phyloP scores from a whole-genome alignment of 495 filamentous ascomycete genomes.

The Polyplosphaeria fusca region DNA sequence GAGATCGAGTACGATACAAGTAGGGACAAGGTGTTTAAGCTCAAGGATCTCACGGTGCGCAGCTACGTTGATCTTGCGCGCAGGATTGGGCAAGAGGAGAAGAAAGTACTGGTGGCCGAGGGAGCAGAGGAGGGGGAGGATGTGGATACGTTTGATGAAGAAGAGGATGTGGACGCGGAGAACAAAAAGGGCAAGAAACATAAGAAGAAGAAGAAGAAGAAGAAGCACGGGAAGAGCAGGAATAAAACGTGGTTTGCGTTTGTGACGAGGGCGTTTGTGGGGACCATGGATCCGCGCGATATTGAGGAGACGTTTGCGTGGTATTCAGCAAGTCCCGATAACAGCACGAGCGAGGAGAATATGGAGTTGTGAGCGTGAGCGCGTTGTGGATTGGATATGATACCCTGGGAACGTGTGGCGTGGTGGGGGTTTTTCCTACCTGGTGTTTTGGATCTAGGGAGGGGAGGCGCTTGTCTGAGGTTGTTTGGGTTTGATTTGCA shows the following conservation, averaged over 20 bases:
- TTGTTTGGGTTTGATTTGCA: background rate
- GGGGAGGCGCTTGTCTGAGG: background rate
- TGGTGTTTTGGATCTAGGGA: too few relatives aligned
- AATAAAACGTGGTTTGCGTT: slow-evolving; percentile 71
- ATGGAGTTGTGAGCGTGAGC: slow-evolving; percentile 17
- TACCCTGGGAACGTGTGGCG: background rate
- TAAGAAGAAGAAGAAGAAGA: slow-evolving; percentile 44
- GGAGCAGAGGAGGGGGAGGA: slow-evolving; percentile 28
- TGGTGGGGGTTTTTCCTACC: background rate
- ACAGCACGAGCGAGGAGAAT: background rate
- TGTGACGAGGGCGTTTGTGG: slow-evolving; percentile 73
- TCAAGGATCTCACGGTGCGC: slow-evolving; percentile 81
- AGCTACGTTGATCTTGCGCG: slow-evolving; percentile 75
- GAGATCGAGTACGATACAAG: slow-evolving; percentile 84
- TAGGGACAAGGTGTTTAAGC: slow-evolving; percentile 66
- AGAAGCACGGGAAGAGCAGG: slow-evolving; percentile 46
- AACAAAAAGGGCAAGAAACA: slow-evolving; percentile 44
- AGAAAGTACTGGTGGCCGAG: slow-evolving; percentile 21
- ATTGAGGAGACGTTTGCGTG: slow-evolving; percentile 40
- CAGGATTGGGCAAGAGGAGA: slow-evolving; percentile 57
- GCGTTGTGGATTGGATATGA: background rate
- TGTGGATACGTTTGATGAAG: slow-evolving; percentile 18
- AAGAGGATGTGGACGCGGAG: slow-evolving; percentile 41
- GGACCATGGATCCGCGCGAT: slow-evolving; percentile 61
- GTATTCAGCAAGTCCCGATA: background rate